Base-by-base conservation (phyloP, 225 moss, liverwort and hornwort genomes). In the Asterella californica region DNA sequence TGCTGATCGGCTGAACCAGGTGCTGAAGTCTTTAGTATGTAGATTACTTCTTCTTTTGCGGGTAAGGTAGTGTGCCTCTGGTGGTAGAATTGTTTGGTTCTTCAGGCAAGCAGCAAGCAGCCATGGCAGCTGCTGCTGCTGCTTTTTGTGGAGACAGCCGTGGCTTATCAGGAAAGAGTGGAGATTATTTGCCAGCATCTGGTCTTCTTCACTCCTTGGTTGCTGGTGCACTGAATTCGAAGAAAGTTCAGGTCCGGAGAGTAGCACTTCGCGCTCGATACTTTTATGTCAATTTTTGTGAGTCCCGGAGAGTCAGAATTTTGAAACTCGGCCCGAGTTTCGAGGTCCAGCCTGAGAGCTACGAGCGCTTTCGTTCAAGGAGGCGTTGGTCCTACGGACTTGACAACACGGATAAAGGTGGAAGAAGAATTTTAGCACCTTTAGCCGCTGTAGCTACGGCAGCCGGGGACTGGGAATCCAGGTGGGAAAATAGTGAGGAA, bases 61-160 rank as follows among this genome's bases (percentile, higher is more conserved):
- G 27, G 62, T 14, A 29, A 63, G 62, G 32, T 24, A 32, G 9
- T 15, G 33, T 1, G 30, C 65, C 18, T 36, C 30, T 36, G 33
- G 67, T 19, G 12, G 15, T 53, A 32, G 52, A 74, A 12, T 53
- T 27, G 32, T 74, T 27, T 30, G 32, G 1, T 34, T 19, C 21
- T 25, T 33, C 32, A 33, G 27, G 48, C 29, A 53, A 74, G 73
- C 49, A 57, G 75, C 57, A 54, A 54, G 80, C 62, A 63, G 76
- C 79, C 36, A 83, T 83, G 83, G 72, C 80, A 47, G 70, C 76
- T 54, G 63, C 72, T 63, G 76, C 80, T 62, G 19, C 47, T 70
- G 61, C 63, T 74, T 50, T 4, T 53, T 53, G 53, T 74, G 53
- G 5, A n/a, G 27, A 19, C 18, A n/a, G 15, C 6, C 42, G 22